phyloP scores from a whole-genome alignment of 305 asterid genomes.

The Salvia sclarea region DNA sequence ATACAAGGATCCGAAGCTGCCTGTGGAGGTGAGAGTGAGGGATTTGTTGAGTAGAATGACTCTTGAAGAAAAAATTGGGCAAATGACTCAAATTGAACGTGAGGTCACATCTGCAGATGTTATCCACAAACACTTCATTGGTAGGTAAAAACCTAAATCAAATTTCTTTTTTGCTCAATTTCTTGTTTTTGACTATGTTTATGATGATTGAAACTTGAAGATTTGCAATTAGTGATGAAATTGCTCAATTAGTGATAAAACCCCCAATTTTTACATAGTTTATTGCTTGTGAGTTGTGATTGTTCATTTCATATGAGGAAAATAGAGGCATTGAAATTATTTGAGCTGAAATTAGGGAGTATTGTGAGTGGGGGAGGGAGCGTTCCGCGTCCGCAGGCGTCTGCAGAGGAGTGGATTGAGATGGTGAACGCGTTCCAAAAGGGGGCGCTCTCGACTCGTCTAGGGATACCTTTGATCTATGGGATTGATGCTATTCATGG shows the following conservation, averaged over 20 bases:
- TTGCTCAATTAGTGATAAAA: neutral
- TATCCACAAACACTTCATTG: slow-evolving; percentile 34
- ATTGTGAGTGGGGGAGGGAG: slow-evolving; percentile 49
- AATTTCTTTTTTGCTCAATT: neutral
- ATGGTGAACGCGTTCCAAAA: slow-evolving; percentile 47
- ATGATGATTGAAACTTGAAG: no score
- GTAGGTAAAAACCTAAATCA: no score
- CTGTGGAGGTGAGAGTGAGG: slow-evolving; percentile 33
- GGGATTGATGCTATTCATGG: no score
- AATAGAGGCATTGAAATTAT: neutral
- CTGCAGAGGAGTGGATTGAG: slow-evolving; percentile 40
- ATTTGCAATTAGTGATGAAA: neutral
- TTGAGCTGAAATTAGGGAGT: neutral
- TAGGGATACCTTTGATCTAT: slow-evolving; percentile 47
- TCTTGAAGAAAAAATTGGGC: slow-evolving; percentile 44
- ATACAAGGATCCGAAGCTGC: slow-evolving; percentile 38
- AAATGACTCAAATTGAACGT: slow-evolving; percentile 42
- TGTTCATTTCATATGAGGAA: slow-evolving; percentile 12
- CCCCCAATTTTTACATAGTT: neutral
- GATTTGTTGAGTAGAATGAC: slow-evolving; percentile 42
- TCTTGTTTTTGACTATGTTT: neutral
- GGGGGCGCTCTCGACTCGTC: slow-evolving; percentile 41
- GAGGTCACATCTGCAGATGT: slow-evolving; percentile 34
- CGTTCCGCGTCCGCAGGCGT: slow-evolving; percentile 38
- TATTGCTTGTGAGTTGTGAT: neutral